Base-by-base conservation (phyloP, 2,329 filamentous ascomycete genomes). In the Aureobasidium sp. region DNA sequence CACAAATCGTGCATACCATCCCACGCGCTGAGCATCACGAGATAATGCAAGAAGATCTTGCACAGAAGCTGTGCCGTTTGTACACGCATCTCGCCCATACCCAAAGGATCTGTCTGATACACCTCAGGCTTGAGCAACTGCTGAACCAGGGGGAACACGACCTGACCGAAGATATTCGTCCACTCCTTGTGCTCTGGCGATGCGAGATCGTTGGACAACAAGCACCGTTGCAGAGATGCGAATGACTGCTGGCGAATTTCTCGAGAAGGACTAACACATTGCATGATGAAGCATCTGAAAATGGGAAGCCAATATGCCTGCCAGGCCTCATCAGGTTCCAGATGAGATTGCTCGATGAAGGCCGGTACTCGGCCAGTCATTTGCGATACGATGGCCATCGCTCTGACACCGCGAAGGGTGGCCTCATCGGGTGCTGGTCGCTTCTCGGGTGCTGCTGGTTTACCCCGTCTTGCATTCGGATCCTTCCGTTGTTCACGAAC, bases 261-360 rank as follows among this genome's bases (percentile, higher is more conserved):
- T 60, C 93, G 88, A 70, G 91, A 97, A 0, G 92, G 91, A 71
- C 97, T 99, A 59, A 90, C 90, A 75, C 92, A 97, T 75, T 99
- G 94, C 5, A 85, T 86, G 3, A 89, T 94, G 25, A 99, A 78
- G 6, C 91, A 89, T 67, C 91, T 86, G 75, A 99, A 94, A 30
- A 99, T 91, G 1, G 93, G 94, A 15, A 92, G 87, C 94, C 94
- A 99, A 73, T 99, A 99, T 9, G 94, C 91, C 55, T 91, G 91
- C 94, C 94, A 99, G 15, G 94, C 94, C 89, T 67, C 63, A 42
- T 67, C 65, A 61, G 68, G 67, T 64, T 97, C 94, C 2, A 97
- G 84, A 69, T 97, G 93, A 27, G 92, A 97, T 71, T 96, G 90
- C 70, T 91, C 84, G 79, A 99, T 97, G 37, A 97, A 83, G 59